These are phyloP conservation scores for Hanseniaspora pseudoguilliermondii DNA, from an alignment of 805 yeast genomes.

Conservation along the genomic window DNA sequence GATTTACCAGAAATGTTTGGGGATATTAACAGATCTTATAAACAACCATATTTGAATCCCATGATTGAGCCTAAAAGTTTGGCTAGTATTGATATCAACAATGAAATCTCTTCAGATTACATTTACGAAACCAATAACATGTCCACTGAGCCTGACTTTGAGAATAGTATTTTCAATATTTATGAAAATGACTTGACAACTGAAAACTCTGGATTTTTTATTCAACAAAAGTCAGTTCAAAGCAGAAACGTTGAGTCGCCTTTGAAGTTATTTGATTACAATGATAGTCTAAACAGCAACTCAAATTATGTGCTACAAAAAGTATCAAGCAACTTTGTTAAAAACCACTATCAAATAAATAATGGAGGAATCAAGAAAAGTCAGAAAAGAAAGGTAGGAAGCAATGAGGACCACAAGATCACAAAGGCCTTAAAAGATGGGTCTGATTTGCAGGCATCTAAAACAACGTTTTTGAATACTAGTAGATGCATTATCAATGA, in stretches of 20 bases:
- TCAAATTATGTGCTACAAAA: constrained; percentile 8
- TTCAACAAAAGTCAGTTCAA: not conserved
- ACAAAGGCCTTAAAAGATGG: not conserved
- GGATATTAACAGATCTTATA: not conserved
- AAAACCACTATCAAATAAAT: not conserved
- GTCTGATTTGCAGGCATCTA: not conserved
- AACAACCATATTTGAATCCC: no score
- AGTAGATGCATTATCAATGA: not conserved
- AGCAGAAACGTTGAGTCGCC: not conserved
- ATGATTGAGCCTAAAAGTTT: not conserved
- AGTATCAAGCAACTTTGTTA: not conserved
- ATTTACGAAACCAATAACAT: not conserved
- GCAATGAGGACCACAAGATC: not conserved
- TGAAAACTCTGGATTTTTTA: not conserved
- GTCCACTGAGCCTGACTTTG: not conserved
- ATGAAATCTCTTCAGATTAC: not conserved
- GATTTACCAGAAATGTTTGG: not conserved
- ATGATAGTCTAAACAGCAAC: not conserved
- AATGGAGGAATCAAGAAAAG: not conserved
- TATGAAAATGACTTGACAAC: not conserved
- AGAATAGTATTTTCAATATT: constrained; percentile 6
- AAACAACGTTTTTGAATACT: not conserved
- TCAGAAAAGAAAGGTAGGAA: not conserved
- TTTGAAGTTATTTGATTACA: not conserved
- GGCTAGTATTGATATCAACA: not conserved